Conservation (phyloP, 2,329 filamentous ascomycete species). For the Periconia sp. region DNA sequence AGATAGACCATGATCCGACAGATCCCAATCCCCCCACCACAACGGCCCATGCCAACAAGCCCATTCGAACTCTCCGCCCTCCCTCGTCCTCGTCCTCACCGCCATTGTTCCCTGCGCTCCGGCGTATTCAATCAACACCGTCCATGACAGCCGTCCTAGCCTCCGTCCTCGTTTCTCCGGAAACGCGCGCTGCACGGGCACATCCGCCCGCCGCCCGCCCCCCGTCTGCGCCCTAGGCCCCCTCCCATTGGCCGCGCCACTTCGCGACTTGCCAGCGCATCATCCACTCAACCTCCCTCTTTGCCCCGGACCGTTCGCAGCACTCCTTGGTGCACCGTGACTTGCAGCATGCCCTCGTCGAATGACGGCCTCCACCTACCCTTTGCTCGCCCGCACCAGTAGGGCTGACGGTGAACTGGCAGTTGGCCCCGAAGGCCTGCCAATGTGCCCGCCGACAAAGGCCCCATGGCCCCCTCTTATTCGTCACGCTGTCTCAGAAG, state of each 20-base stretch:
- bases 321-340: constrained; percentile 5
- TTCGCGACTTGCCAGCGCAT: constrained; percentile 36
- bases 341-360: constrained; percentile 9
- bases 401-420: constrained; percentile 25
- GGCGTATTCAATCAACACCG: constrained; percentile 6
- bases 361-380: constrained; percentile 14
- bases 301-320: constrained; percentile 14
- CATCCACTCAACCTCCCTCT: constrained; percentile 19
- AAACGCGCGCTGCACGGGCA: constrained; percentile 15
- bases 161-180: constrained; percentile 7
- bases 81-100: constrained; percentile 5
- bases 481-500: background rate
- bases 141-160: constrained; percentile 7
- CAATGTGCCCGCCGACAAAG: no score
- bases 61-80: background rate
- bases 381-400: no score
- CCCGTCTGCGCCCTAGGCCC: constrained; percentile 8
- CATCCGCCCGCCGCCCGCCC: constrained; percentile 20
- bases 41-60: background rate
- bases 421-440: constrained; percentile 10
- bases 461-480: background rate
- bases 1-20: background rate
- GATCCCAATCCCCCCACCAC: background rate
- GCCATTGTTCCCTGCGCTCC: constrained; percentile 2
- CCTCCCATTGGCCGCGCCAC: constrained; percentile 17